phyloP scores from a whole-genome alignment of 176 grass and related monocot species.

The Melocanna baccifera region DNA sequence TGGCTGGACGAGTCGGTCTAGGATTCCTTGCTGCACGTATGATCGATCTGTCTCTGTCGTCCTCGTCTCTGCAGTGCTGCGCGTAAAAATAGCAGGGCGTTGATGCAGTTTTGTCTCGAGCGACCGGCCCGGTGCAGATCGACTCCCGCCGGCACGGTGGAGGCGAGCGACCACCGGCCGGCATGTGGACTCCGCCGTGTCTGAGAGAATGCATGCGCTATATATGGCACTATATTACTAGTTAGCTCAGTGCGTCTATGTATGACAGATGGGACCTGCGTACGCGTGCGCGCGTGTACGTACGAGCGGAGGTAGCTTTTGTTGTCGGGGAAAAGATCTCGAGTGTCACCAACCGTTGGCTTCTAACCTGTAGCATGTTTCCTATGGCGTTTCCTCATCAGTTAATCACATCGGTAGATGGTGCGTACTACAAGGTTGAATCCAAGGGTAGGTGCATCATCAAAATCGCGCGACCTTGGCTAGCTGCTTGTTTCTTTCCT shows the following conservation, averaged over 20 bases:
- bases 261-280: no score
- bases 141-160: no score
- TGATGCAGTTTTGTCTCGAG: not conserved
- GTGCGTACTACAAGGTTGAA: not conserved
- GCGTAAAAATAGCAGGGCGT: no score
- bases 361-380: not conserved
- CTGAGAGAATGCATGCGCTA: no score
- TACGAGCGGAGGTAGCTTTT: not conserved
- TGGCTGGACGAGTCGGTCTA: not conserved
- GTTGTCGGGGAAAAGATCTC: not conserved
- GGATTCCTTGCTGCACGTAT: not conserved
- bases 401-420: not conserved
- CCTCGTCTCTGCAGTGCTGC: not conserved
- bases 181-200: no score
- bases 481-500: not conserved
- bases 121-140: no score
- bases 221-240: no score
- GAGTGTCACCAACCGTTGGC: not conserved
- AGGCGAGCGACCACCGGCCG: no score
- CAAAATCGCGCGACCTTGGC: not conserved
- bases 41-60: not conserved
- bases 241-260: no score
- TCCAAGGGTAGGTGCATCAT: not conserved
- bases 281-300: no score
- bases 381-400: not conserved